Conservation (phyloP, 140 eudicot genomes). For the Oenanthe javanica region DNA sequence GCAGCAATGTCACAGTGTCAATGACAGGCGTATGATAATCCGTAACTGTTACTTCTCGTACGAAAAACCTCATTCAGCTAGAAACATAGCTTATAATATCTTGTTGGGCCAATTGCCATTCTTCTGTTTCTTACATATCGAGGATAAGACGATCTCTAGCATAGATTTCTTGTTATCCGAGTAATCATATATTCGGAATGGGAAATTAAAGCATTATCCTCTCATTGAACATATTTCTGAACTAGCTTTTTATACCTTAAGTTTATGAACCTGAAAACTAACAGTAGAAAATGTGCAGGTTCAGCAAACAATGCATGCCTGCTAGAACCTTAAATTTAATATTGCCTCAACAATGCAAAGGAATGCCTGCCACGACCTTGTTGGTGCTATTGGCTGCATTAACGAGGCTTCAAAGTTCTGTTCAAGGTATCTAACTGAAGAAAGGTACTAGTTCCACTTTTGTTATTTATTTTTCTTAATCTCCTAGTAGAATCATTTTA, state of each 20-base stretch:
- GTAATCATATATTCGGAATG: not conserved
- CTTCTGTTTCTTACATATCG: not conserved
- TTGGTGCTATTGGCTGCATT: not conserved
- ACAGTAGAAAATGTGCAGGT: conserved; percentile 4
- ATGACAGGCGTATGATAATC: not conserved
- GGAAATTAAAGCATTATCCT: not conserved
- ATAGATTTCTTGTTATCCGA: not conserved
- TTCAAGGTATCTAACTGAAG: not conserved
- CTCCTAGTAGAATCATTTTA: not conserved
- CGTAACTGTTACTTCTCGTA: not conserved
- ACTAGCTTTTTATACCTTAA: not conserved
- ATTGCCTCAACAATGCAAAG: not conserved
- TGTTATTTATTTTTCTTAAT: not conserved
- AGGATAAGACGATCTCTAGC: not conserved
- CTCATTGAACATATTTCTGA: not conserved
- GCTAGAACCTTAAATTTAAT: not conserved
- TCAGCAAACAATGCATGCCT: not conserved
- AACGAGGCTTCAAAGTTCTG: not conserved
- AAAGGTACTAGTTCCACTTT: not conserved
- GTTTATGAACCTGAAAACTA: not conserved
- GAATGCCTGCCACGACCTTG: not conserved
- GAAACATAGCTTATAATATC: not conserved
- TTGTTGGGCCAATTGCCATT: not conserved
- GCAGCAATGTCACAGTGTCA: not conserved
- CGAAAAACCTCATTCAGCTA: not conserved